Conservation (phyloP, 2,329 filamentous ascomycete genomes). For the Fusarium nygamai region DNA sequence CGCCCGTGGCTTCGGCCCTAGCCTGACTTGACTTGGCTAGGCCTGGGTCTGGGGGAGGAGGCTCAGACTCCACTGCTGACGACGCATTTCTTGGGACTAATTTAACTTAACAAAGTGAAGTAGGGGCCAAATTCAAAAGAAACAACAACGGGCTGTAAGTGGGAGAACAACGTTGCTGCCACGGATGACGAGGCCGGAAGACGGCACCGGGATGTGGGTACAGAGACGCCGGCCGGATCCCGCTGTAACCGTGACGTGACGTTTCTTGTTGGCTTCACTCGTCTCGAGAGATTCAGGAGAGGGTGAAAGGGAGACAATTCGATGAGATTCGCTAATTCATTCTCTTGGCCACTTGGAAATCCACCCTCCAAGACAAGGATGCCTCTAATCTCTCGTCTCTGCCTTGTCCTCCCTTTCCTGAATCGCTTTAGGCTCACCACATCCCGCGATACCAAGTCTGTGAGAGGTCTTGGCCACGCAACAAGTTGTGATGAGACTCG, state of each 20-base stretch:
- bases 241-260: slow-evolving; percentile 13
- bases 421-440: background rate
- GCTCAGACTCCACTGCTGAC: slow-evolving; percentile 34
- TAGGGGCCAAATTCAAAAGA: background rate
- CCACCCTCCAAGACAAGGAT: slow-evolving; percentile 16
- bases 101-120: slow-evolving; percentile 11
- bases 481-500: slow-evolving; percentile 2
- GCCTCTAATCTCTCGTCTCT: background rate
- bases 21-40: background rate
- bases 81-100: slow-evolving; percentile 30
- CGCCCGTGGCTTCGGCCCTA: slow-evolving; percentile 4
- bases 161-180: background rate
- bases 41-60: background rate
- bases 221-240: background rate
- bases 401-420: slow-evolving; percentile 3
- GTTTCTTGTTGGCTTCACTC: background rate
- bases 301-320: background rate
- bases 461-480: slow-evolving; percentile 27
- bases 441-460: slow-evolving; percentile 26
- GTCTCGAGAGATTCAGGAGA: slow-evolving; percentile 2
- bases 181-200: slow-evolving; percentile 30
- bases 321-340: background rate
- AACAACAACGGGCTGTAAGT: background rate
- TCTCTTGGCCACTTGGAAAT: slow-evolving; percentile 18
- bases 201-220: slow-evolving; percentile 38